phyloP scores from a whole-genome alignment of 768 basidiomycete genomes.

The Leccinum pellstonianum region DNA sequence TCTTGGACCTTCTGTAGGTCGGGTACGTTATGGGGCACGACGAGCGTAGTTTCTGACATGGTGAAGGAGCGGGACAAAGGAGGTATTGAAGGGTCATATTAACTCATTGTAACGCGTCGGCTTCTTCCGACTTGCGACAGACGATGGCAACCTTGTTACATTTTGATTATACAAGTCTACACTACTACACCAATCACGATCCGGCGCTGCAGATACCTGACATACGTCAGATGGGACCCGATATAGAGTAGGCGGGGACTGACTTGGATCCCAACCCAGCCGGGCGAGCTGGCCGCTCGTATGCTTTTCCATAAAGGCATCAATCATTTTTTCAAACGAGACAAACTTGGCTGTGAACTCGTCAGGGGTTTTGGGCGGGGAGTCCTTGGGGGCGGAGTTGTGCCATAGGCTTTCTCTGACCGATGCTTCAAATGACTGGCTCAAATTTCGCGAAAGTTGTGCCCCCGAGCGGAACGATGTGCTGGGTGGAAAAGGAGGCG shows the following conservation, averaged over 20 bases:
- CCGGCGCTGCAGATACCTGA: not conserved
- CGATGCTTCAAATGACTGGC: slow-evolving; percentile 5
- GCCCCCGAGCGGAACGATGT: not conserved
- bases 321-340: slow-evolving; percentile 19
- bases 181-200: slow-evolving; percentile 5
- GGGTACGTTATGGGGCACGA: not conserved
- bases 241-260: not conserved
- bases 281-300: slow-evolving; percentile 19
- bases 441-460: not conserved
- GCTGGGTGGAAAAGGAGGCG: not conserved
- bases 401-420: slow-evolving; percentile 15
- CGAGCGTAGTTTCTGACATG: slow-evolving; percentile 19
- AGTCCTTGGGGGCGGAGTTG: not conserved
- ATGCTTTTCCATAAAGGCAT: slow-evolving; percentile 19
- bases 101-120: slow-evolving; percentile 25
- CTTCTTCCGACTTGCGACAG: slow-evolving; percentile 14
- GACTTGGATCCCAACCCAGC: slow-evolving; percentile 31
- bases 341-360: slow-evolving; percentile 25
- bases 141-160: slow-evolving; percentile 18
- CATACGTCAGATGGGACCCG: not conserved
- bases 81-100: slow-evolving; percentile 13
- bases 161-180: slow-evolving; percentile 14
- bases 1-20: slow-evolving; percentile 12
- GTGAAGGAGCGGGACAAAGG: slow-evolving; percentile 10
- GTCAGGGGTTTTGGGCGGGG: slow-evolving; percentile 19